Base-by-base conservation (phyloP, 192 early-diverging fungal species). In the Phlyctochytrium planicorne region DNA sequence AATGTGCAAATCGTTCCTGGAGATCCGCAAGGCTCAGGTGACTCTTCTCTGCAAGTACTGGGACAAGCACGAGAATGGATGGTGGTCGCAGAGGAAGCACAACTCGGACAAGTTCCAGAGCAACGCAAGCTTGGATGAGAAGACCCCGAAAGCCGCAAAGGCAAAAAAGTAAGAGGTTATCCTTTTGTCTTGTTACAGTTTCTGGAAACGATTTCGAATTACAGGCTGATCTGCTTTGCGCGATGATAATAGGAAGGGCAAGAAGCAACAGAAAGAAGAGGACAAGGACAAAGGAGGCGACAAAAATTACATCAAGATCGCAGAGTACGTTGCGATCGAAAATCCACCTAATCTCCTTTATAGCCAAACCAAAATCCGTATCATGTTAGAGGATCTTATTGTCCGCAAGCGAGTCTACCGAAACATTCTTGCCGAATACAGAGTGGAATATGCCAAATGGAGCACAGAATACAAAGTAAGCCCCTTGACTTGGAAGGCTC, bases 71-170 rank as follows among this genome's bases (percentile, higher is more conserved):
- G 83, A 82, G 50, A 33, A 57, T 23, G 16, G 25, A 2, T 85
- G 83, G 83, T 85, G 80, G 83, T 53, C 67, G 6, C 76, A 79
- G 56, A 35, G 78, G 25, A 82, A 80, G 62, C 69, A 60, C 31
- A 71, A 52, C 27, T 50, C 25, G 33, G 30, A 25, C 33, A 68
- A 59, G 56, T 64, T 6, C 34, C 72, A 31, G 52, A 79, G 63
- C 66, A 70, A 12, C 29, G 64, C 30, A 65, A 77, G 70, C 62
- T 56, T 67, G 57, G 77, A 70, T 30, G 69, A 64, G 40, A 77
- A 77, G 47, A 50, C 52, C 2, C 52, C 52, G 53, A 79, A 66
- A 59, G 34, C 40, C 40, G 6, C 33, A 6, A 76, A 72, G 47
- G 35, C 55, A 1, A 67, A 62, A 40, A 63, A 63, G 61, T 53